Percentiles rank a stretch among this genome's conserved stretches.
Conservation (phyloP, 2,329 filamentous ascomycete genomes). For the Aspergillus sp. region DNA sequence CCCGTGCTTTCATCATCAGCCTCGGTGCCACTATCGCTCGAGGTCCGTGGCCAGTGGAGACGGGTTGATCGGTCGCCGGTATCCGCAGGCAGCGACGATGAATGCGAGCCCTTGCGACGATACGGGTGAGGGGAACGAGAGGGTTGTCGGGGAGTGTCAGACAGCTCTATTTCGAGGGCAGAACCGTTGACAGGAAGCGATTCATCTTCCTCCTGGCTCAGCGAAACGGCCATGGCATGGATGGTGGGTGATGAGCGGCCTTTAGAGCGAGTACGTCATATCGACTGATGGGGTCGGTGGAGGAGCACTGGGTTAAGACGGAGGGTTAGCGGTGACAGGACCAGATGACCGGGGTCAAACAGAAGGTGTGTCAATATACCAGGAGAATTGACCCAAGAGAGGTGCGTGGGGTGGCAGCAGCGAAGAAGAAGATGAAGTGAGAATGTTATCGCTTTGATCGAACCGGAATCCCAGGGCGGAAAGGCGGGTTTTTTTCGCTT, state of each 20-base stretch:
- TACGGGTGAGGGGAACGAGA: slow-evolving; percentile 70
- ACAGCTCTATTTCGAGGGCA: slow-evolving; percentile 20
- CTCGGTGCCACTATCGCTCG: slow-evolving; percentile 90
- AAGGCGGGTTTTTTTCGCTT: slow-evolving; percentile 23
- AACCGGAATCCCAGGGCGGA: slow-evolving; percentile 11
- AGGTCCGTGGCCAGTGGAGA: slow-evolving; percentile 56
- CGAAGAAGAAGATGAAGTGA: not conserved
- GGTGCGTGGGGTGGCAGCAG: not conserved
- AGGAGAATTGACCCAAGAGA: not conserved
- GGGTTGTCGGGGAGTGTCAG: slow-evolving; percentile 49
- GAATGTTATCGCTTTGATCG: slow-evolving; percentile 16
- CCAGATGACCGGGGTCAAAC: not conserved
- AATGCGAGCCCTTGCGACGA: slow-evolving; percentile 60
- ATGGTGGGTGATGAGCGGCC: slow-evolving; percentile 13
- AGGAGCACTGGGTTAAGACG: not conserved
- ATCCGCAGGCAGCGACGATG: slow-evolving; percentile 45
- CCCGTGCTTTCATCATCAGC: slow-evolving; percentile 83
- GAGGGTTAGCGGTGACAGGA: not conserved
- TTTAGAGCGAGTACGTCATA: slow-evolving; percentile 34
- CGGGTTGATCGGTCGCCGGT: slow-evolving; percentile 36
- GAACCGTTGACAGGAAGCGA: slow-evolving; percentile 25
- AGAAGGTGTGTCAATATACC: not conserved
- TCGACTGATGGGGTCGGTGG: slow-evolving; percentile 16
- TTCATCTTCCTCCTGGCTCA: slow-evolving; percentile 33
- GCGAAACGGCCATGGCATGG: slow-evolving; percentile 38